Base-by-base conservation (phyloP, 2,329 filamentous ascomycete species). In the Leptosphaerulina australis region DNA sequence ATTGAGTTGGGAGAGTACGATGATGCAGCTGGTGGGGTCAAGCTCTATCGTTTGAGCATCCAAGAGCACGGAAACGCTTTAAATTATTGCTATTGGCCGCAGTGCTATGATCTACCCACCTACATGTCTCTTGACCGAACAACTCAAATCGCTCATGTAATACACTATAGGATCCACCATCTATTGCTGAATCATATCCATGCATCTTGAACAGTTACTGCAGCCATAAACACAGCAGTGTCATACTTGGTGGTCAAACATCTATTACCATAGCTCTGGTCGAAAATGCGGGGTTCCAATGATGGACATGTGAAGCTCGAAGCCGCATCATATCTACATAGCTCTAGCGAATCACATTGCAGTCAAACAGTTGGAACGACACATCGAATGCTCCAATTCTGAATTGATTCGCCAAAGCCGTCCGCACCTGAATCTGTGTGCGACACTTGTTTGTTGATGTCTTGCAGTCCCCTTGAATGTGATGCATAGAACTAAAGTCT, bases 1-100 rank as follows among this genome's bases (percentile, higher is more conserved):
- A 17, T 36, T 30, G 48, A 30, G 30, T 50, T 60, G 50, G 58
- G 54, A 50, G 33, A 56, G 54, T 44, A 55, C 48, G 59, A 65
- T 67, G 66, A 66, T 67, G 68, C 57, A 62, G 65, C n/a, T 68
- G 66, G 69, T 69, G 69, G 69, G 69, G 69, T 38, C 58, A 45
- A 66, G 63, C 56, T 64, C 34, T 36, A 18, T 33, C 8, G 14
- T 30, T 25, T 20, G 20, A 24, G 34, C 34, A 36, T 25, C 36
- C 24, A 28, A 17, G 6, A 43, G 39, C 39, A 18, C 21, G 30
- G 36, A 49, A 45, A 46, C 36, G 26, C 36, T 36, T 37, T 46
- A 40, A 51, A 29, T 30, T 29, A 39, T 55, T 37, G 34, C 38
- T 17, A 53, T 53, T 53, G 43, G 50, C 28, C 29, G 21, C 33